Conservation (phyloP, 345 rosid species). For the Brassica carinata region DNA sequence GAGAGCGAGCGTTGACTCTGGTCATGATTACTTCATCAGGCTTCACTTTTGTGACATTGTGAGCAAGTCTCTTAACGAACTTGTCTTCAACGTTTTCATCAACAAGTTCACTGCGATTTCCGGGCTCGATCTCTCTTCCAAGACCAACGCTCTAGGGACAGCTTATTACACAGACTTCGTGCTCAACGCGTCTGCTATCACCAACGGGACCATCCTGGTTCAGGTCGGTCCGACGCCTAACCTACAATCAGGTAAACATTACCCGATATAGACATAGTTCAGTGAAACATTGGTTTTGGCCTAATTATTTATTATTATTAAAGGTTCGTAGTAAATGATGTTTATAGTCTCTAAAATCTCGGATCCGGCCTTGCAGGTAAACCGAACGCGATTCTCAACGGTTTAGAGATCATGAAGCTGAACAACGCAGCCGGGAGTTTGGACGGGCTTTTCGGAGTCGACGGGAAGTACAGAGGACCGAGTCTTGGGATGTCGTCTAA, state of each 20-base stretch:
- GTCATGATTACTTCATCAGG: constrained; percentile 64
- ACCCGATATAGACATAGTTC: not conserved
- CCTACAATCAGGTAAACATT: constrained; percentile 35
- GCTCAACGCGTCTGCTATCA: constrained; percentile 50
- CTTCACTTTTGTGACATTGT: constrained; percentile 84
- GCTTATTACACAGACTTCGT: constrained; percentile 65
- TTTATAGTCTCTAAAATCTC: not conserved
- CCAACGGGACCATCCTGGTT: constrained; percentile 53
- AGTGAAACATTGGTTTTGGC: not conserved
- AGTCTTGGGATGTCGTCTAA: constrained; percentile 23
- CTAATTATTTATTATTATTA: not conserved
- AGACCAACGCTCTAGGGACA: constrained; percentile 48
- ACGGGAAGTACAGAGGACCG: constrained; percentile 40
- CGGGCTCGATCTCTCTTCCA: constrained; percentile 56
- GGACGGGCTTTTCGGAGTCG: constrained; percentile 51
- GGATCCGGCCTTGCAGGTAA: constrained; percentile 31
- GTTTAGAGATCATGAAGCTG: constrained; percentile 76
- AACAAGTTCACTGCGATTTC: constrained; percentile 52
- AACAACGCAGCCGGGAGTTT: constrained; percentile 61
- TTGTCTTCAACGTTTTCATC: constrained; percentile 65
- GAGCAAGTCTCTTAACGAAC: constrained; percentile 62
- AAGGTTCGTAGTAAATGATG: not conserved
- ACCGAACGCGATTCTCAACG: constrained; percentile 70
- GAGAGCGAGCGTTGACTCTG: constrained; percentile 58
- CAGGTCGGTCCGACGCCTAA: constrained; percentile 64